A percentile compares a stretch with the other conserved stretches of the same genome.
Evolutionary conservation across 441 rosid genomes (phyloP).

Genomic region (Brassica balearica): DNA sequence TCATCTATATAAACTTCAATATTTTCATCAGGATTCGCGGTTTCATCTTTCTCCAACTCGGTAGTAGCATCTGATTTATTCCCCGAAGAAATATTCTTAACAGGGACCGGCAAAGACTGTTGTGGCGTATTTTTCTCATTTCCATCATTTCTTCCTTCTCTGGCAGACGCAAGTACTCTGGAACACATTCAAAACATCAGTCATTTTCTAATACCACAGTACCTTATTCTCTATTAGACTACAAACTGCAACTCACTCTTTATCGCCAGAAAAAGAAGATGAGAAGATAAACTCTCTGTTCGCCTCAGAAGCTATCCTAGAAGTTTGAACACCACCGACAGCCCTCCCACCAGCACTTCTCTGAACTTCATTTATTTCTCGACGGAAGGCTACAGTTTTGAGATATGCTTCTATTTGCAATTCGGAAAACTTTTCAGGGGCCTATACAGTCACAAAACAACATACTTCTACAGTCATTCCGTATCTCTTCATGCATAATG

Average conservation of each 20-base stretch:
- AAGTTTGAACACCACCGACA: slow-evolving; percentile 87
- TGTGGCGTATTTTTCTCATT: slow-evolving; percentile 45
- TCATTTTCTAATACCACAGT: slow-evolving; percentile 24
- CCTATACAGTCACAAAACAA: slow-evolving; percentile 53
- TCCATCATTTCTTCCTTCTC: slow-evolving; percentile 56
- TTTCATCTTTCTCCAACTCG: slow-evolving; percentile 51
- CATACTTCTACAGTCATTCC: slow-evolving; percentile 25
- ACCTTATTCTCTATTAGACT: slow-evolving; percentile 13
- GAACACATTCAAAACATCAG: slow-evolving; percentile 39
- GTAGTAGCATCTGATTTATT: slow-evolving; percentile 49
- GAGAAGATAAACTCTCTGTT: slow-evolving; percentile 95
- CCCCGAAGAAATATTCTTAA: slow-evolving; percentile 40
- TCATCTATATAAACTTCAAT: slow-evolving; percentile 88
- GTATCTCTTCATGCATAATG: slow-evolving; percentile 9
- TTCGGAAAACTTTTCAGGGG: slow-evolving; percentile 89
- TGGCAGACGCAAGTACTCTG: slow-evolving; percentile 73
- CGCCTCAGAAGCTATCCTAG: slow-evolving; percentile 96
- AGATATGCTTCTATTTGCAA: slow-evolving; percentile 95
- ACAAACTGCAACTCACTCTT: slow-evolving; percentile 66
- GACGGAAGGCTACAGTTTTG: slow-evolving; percentile 94
- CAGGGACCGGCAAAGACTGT: slow-evolving; percentile 49
- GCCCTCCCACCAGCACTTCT: slow-evolving; percentile 88
- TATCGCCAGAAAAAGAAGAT: slow-evolving; percentile 87
- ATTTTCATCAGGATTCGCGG: slow-evolving; percentile 59
- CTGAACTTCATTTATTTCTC: slow-evolving; percentile 93